Percentiles rank a stretch among this genome's conserved stretches.
Evolutionary conservation across 192 early-diverging fungal species (phyloP).

Genomic region (Spinellus fusiger): DNA sequence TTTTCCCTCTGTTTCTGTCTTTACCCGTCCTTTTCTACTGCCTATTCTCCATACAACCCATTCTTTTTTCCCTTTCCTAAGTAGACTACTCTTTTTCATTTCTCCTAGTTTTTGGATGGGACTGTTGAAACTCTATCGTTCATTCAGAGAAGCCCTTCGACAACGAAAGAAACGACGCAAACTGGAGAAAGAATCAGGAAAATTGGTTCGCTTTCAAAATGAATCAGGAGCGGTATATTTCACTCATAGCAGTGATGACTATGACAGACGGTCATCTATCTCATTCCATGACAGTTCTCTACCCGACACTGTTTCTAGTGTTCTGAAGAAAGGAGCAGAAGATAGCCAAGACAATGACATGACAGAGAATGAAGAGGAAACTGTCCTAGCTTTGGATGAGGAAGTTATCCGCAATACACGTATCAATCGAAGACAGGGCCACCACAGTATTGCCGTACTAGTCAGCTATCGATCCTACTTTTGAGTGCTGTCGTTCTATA

Average conservation of each 20-base stretch:
- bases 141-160: neutral
- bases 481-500: neutral
- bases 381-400: slow-evolving; percentile 6
- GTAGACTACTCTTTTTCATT: neutral
- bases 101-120: neutral
- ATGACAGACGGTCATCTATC: slow-evolving; percentile 13
- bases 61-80: slow-evolving; percentile 1
- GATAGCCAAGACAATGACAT: neutral
- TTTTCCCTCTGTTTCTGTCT: too few species aligned
- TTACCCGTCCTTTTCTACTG: too few species aligned
- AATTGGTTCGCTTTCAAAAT: slow-evolving; percentile 17
- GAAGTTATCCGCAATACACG: slow-evolving; percentile 17
- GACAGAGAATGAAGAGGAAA: neutral
- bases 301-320: neutral
- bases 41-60: neutral
- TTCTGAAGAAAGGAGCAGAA: neutral
- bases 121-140: slow-evolving; percentile 4
- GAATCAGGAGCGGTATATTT: slow-evolving; percentile 8
- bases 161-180: neutral
- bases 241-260: slow-evolving; percentile 19
- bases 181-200: neutral
- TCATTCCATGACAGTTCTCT: neutral
- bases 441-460: slow-evolving; percentile 19
- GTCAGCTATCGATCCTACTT: slow-evolving; percentile 18
- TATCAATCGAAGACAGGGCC: slow-evolving; percentile 15